Evolutionary conservation across 192 early-diverging fungal species (phyloP).

Genomic region (Neocallimastix lanati): DNA sequence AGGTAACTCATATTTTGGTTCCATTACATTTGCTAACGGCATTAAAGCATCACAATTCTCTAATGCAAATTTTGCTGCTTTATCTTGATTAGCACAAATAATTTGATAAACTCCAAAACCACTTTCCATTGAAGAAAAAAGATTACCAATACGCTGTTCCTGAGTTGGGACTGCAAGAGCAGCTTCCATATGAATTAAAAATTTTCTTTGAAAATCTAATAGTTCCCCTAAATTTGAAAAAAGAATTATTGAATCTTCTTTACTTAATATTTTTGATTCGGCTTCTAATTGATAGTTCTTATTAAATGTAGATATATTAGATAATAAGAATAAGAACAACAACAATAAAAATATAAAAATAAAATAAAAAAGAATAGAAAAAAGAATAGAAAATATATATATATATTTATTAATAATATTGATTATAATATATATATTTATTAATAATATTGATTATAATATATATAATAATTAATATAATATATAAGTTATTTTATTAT

Average conservation of each 20-base stretch:
- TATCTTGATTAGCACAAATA: slow-evolving; percentile 84
- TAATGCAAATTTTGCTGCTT: slow-evolving; percentile 49
- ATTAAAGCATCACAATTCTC: slow-evolving; percentile 24
- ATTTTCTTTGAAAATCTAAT: slow-evolving; percentile 91
- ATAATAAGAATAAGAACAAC: too few species aligned
- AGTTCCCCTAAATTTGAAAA: slow-evolving; percentile 86
- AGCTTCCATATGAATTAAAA: slow-evolving; percentile 77
- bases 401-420: too few species aligned
- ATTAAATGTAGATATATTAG: too few species aligned
- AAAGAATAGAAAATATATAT: too few species aligned
- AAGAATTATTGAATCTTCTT: slow-evolving; percentile 62
- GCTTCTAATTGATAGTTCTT: slow-evolving; percentile 1
- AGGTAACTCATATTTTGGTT: slow-evolving; percentile 71
- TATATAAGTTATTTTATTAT: too few species aligned
- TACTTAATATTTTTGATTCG: slow-evolving; percentile 47
- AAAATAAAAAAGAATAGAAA: too few species aligned
- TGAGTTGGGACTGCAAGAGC: slow-evolving; percentile 29
- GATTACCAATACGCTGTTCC: slow-evolving; percentile 73
- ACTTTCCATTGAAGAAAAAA: slow-evolving; percentile 4
- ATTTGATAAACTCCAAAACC: slow-evolving; percentile 61
- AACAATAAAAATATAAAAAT: too few species aligned
- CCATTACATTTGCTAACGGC: slow-evolving; percentile 41
- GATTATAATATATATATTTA: too few species aligned
- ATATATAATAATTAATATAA: too few species aligned
- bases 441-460: too few species aligned